These are phyloP conservation scores for Emericellopsis atlantica DNA, from an alignment of 2,329 filamentous ascomycete genomes.

Conservation along the genomic window DNA sequence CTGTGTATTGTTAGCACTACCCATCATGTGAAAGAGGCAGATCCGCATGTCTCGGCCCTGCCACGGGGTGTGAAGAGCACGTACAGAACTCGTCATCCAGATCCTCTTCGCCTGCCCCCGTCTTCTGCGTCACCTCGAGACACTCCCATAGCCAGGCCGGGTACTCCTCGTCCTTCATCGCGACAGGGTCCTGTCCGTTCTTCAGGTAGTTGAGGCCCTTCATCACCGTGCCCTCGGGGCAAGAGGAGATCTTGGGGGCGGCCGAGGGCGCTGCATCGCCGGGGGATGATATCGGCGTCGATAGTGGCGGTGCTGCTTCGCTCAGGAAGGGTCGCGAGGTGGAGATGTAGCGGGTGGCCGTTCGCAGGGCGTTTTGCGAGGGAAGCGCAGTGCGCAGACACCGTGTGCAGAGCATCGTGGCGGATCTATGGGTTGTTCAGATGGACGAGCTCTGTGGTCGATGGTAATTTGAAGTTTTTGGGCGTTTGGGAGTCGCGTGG, in stretches of 20 bases:
- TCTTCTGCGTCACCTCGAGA: constrained; percentile 48
- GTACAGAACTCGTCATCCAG: constrained; percentile 70
- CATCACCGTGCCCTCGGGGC: constrained; percentile 56
- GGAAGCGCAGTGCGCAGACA: constrained; percentile 33
- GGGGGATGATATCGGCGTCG: constrained; percentile 17
- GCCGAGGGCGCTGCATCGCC: constrained; percentile 16
- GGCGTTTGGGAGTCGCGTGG: neutral
- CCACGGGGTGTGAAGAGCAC: constrained; percentile 19
- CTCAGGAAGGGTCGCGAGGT: constrained; percentile 21
- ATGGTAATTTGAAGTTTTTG: neutral
- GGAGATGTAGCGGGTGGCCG: constrained; percentile 24
- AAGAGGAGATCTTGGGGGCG: constrained; percentile 30
- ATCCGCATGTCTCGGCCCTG: neutral
- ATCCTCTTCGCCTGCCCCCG: constrained; percentile 33
- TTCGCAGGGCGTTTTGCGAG: constrained; percentile 13
- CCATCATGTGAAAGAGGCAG: neutral
- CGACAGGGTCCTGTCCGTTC: constrained; percentile 59
- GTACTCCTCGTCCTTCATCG: constrained; percentile 62
- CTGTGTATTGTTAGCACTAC: constrained; percentile 25
- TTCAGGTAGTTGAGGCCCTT: constrained; percentile 70
- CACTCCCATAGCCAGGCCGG: constrained; percentile 71
- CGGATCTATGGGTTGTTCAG: constrained; percentile 10
- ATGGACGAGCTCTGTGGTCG: neutral
- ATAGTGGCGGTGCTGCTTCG: constrained; percentile 15
- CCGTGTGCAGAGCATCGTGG: constrained; percentile 27